Conservation (phyloP, 768 basidiomycete species). For the Leucocoprinus birnbaumii region DNA sequence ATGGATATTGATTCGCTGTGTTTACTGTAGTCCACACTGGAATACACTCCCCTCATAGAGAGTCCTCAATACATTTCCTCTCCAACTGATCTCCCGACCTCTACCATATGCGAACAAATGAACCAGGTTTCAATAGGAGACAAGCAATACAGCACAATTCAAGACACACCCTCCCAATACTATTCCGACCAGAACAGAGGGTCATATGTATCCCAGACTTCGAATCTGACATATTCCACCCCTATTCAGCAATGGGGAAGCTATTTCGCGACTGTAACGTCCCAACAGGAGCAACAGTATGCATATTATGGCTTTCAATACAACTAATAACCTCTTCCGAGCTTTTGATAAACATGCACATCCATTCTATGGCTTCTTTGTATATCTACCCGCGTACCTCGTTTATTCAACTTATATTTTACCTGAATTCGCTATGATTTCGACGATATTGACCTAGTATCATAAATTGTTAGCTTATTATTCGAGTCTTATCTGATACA, state of each 20-base stretch:
- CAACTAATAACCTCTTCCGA: not conserved
- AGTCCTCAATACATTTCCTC: not conserved
- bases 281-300: constrained; percentile 4
- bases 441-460: no score
- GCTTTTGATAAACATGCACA: no score
- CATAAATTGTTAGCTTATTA: no score
- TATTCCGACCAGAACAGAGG: not conserved
- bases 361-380: no score
- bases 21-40: not conserved
- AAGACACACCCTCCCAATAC: constrained; percentile 2
- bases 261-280: constrained; percentile 1
- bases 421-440: no score
- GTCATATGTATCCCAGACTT: not conserved
- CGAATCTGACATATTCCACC: not conserved
- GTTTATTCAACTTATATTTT: no score
- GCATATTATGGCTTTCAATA: constrained; percentile 9
- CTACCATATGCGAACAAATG: not conserved
- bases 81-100: not conserved
- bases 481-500: no score
- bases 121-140: not conserved
- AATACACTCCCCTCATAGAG: not conserved
- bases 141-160: not conserved
- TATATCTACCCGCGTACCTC: no score
- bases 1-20: not conserved
- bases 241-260: constrained; percentile 5